phyloP scores from a whole-genome alignment of 768 basidiomycete genomes.

The Suillus lakei region DNA sequence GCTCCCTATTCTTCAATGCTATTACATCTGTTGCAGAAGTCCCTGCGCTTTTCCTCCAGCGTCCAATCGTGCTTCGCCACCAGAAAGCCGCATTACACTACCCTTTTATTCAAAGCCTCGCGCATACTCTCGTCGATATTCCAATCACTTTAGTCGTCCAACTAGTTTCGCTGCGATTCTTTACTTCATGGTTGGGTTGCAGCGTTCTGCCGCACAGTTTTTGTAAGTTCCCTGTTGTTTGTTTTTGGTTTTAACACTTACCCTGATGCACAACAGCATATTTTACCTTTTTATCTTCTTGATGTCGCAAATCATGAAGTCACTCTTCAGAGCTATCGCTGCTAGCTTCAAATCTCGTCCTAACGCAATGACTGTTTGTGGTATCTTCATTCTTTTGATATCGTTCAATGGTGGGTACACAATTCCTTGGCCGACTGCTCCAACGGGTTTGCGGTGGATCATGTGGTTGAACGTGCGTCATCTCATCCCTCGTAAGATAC shows the following conservation, averaged over 20 bases:
- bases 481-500: no score
- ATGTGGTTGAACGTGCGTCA: no score
- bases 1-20: constrained; percentile 61
- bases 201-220: constrained; percentile 59
- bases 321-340: constrained; percentile 72
- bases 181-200: constrained; percentile 67
- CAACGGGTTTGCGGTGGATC: no score
- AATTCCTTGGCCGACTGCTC: no score
- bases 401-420: no score
- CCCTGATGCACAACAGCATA: constrained; percentile 40
- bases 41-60: constrained; percentile 49
- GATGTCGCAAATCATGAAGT: constrained; percentile 70
- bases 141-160: constrained; percentile 45
- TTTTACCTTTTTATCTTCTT: constrained; percentile 64
- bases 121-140: constrained; percentile 50
- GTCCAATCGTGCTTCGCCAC: constrained; percentile 50
- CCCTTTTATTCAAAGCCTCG: constrained; percentile 50
- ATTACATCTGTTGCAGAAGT: constrained; percentile 64
- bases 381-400: no score
- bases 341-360: constrained; percentile 52
- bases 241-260: constrained; percentile 10
- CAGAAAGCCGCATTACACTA: constrained; percentile 53
- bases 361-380: no score
- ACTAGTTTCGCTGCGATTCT: constrained; percentile 41
- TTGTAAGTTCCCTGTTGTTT: constrained; percentile 51